phyloP scores from a whole-genome alignment of 371 early-diverging fungal species.

The Scutellospora calospora region DNA sequence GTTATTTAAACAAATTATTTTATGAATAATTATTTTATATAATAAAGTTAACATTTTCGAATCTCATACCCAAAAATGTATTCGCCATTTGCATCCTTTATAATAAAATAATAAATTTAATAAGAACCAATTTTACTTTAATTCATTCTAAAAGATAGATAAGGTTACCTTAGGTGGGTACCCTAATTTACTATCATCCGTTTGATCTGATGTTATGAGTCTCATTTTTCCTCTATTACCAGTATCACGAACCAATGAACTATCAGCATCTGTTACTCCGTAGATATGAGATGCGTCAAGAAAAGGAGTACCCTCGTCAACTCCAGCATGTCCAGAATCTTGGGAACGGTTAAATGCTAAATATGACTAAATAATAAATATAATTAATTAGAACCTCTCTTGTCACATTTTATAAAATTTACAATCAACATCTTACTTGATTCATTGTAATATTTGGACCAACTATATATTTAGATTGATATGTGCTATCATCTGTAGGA shows the following conservation, averaged over 20 bases:
- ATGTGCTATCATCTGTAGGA: background rate
- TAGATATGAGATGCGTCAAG: conserved; percentile 4
- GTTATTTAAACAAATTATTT: no score
- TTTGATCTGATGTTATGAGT: background rate
- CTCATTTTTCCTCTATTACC: background rate
- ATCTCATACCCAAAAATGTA: conserved; percentile 6
- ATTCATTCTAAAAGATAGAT: background rate
- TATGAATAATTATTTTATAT: no score
- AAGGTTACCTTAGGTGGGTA: background rate
- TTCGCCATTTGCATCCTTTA: background rate
- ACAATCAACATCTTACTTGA: no score
- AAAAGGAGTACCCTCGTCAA: conserved; percentile 4
- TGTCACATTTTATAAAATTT: no score
- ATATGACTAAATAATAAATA: no score
- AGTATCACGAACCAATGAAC: background rate
- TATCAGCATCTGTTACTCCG: background rate
- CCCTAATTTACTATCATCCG: conserved; percentile 2
- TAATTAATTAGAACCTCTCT: no score
- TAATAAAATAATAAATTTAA: background rate
- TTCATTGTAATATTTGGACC: background rate
- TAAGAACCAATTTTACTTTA: background rate
- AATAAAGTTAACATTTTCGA: no score
- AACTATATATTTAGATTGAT: background rate
- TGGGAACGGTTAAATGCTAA: no score
- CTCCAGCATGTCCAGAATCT: no score